Conservation (phyloP, 768 basidiomycete species). For the Crucibulum laeve region DNA sequence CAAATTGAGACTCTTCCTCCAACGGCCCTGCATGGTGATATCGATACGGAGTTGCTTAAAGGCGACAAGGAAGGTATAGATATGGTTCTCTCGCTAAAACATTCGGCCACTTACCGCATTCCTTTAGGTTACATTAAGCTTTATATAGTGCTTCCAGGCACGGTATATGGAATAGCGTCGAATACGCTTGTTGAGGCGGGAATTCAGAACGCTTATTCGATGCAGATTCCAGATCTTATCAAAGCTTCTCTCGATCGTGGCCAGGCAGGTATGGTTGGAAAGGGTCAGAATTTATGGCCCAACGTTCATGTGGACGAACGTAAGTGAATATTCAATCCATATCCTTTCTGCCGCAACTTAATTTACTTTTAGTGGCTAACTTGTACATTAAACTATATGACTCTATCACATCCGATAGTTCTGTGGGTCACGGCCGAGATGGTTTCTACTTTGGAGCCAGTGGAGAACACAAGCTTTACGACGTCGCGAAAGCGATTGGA, state of each 20-base stretch:
- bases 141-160: neutral
- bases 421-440: neutral
- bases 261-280: slow-evolving; percentile 14
- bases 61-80: slow-evolving; percentile 33
- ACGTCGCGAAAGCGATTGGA: neutral
- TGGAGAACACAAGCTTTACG: neutral
- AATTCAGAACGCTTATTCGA: slow-evolving; percentile 9
- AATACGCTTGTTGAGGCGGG: neutral
- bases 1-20: slow-evolving; percentile 26
- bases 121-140: neutral
- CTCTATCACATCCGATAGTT: neutral
- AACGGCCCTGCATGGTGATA: slow-evolving; percentile 29
- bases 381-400: neutral
- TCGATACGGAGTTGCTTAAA: slow-evolving; percentile 28
- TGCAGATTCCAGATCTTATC: slow-evolving; percentile 20
- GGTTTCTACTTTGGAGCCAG: neutral
- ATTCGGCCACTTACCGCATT: neutral
- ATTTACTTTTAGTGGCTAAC: neutral
- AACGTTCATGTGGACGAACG: neutral
- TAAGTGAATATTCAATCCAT: neutral
- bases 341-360: neutral
- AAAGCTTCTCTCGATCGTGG: slow-evolving; percentile 12
- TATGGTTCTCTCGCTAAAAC: neutral
- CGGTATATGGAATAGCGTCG: neutral
- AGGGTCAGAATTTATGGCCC: slow-evolving; percentile 19